Evolutionary conservation across 805 yeast species (phyloP), one percentile per base, ranked within the genome.

Genomic region (Starmerella bombicola): DNA sequence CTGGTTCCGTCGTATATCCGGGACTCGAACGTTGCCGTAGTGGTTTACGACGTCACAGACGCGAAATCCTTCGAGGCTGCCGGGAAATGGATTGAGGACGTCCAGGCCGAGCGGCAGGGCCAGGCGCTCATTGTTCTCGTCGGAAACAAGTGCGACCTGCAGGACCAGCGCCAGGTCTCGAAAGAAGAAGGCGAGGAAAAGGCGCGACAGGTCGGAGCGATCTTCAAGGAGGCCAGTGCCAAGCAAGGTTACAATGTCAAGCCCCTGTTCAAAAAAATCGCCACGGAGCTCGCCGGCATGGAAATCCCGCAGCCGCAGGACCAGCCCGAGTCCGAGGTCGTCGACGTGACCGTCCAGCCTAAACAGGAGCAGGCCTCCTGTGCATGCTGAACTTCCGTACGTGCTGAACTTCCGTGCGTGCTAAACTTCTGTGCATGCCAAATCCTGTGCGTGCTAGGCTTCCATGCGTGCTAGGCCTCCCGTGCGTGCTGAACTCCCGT

Each of bases 21-120:
- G 52, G 98, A 91, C 61, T 80, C 93, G 13, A 85, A 86, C 54
- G 97, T 91, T n/a, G 97, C 98, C 0, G 93, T 91, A 35, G 78
- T 91, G 21, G 95, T 93, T 18, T 88, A 88, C 63, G 98, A 91
- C 59, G 80, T 88, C 44, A 84, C 96, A 6, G 80, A 76, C 56
- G 64, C 65, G 29, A 81, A 81, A 55, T 76, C 93, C 16, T 88
- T 88, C 62, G 79, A 78, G 44, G 78, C 79, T 51, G 76, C 91
- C 50, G 75, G 74, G 51, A 81, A 82, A 59, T 91, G 98, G 98
- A 77, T 84, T 49, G 91, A 82, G 52, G 96, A 88, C 58, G 96
- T 91, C 5, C 80, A 80, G 56, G 78, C 83, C 47, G 98, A 88
- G 64, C 71, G 97, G 49, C 96, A 95, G 9, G 69, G 70, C 24